A percentile compares a stretch with the other conserved stretches of the same genome.
Conservation (phyloP, 108 stramenopile genomes). For the Epithemia pelagica region DNA sequence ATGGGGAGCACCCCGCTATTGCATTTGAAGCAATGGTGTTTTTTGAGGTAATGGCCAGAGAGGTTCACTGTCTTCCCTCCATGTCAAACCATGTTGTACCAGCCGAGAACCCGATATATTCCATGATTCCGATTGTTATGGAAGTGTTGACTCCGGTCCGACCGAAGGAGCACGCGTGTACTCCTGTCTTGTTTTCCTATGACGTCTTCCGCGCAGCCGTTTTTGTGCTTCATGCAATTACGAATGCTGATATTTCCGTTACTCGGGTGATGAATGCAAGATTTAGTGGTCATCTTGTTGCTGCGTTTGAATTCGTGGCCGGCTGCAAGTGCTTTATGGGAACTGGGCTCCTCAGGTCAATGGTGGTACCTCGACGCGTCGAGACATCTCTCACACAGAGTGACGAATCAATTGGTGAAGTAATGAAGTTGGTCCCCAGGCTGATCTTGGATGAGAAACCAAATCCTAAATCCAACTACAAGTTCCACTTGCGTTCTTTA, state of each 20-base stretch:
- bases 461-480: not conserved
- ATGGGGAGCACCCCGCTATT: constrained; percentile 48
- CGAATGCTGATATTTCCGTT: constrained; percentile 8
- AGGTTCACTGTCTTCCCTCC: constrained; percentile 25
- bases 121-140: constrained; percentile 48
- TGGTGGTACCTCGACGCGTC: not conserved
- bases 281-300: constrained; percentile 21
- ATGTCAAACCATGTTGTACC: constrained; percentile 30
- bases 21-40: constrained; percentile 63
- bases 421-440: not conserved
- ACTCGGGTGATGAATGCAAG: constrained; percentile 16
- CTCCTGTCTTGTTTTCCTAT: not conserved
- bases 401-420: not conserved
- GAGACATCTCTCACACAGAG: not conserved
- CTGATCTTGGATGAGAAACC: not conserved
- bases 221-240: constrained; percentile 15
- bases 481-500: not conserved
- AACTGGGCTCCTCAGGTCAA: constrained; percentile 10
- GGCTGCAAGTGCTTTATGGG: not conserved
- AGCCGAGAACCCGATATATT: constrained; percentile 40
- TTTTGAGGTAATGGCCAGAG: constrained; percentile 52
- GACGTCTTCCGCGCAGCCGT: constrained; percentile 15
- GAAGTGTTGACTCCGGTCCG: constrained; percentile 12
- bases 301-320: constrained; percentile 19
- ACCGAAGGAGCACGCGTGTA: not conserved